These are phyloP conservation scores for Oenanthe javanica DNA, from an alignment of 140 eudicot species.

Conservation along the genomic window DNA sequence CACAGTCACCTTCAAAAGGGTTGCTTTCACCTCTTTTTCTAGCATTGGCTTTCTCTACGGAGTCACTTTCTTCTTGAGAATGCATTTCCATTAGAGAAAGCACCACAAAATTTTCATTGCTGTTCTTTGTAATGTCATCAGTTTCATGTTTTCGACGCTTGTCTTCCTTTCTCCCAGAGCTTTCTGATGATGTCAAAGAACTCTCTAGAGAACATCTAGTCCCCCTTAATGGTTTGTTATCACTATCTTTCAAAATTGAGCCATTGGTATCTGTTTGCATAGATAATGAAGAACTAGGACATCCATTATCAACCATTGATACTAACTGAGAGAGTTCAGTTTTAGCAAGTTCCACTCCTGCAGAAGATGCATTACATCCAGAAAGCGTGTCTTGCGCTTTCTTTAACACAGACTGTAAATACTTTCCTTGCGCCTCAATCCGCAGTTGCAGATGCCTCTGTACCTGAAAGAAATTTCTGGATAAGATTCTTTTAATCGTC, in stretches of 20 bases:
- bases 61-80: slow-evolving; percentile 9
- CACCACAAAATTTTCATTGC: slow-evolving; percentile 22
- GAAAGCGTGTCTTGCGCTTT: slow-evolving; percentile 92
- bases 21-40: slow-evolving; percentile 59
- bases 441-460: slow-evolving; percentile 85
- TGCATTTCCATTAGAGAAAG: slow-evolving; percentile 56
- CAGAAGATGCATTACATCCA: slow-evolving; percentile 47
- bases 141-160: slow-evolving; percentile 1
- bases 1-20: slow-evolving; percentile 39
- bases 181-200: slow-evolving; percentile 69
- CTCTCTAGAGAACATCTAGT: slow-evolving; percentile 52
- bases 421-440: slow-evolving; percentile 95
- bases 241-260: slow-evolving; percentile 25
- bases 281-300: slow-evolving; percentile 65
- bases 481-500: background rate
- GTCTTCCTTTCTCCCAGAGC: slow-evolving; percentile 44
- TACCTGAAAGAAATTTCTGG: slow-evolving; percentile 36
- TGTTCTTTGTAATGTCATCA: slow-evolving; percentile 2
- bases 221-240: slow-evolving; percentile 21
- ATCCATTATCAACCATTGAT: slow-evolving; percentile 69
- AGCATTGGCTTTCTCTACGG: slow-evolving; percentile 13
- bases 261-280: slow-evolving; percentile 11
- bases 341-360: slow-evolving; percentile 64
- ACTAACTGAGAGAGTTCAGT: slow-evolving; percentile 72
- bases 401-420: slow-evolving; percentile 68